Conservation (phyloP, 305 asterid species). For the Striga hermonthica region DNA sequence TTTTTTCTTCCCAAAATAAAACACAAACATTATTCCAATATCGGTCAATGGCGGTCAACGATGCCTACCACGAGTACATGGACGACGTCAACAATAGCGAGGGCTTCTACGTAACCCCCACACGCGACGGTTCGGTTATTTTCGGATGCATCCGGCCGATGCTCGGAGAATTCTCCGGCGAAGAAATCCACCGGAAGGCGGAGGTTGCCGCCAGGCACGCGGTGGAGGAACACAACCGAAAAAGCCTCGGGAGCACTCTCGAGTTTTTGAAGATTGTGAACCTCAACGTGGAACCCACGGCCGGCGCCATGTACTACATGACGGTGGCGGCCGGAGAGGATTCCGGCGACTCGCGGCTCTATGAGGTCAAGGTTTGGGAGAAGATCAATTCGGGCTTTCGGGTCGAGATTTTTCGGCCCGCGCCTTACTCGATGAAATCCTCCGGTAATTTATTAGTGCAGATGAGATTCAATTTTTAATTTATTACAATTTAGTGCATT, state of each 20-base stretch:
- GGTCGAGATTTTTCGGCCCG: conserved; percentile 34
- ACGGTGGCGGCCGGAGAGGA: conserved; percentile 30
- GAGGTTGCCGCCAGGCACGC: conserved; percentile 40
- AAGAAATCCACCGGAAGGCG: conserved; percentile 29
- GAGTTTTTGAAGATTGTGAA: conserved; percentile 30
- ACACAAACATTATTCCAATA: too few relatives aligned
- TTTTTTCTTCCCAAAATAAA: too few relatives aligned
- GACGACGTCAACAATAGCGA: conserved; percentile 41
- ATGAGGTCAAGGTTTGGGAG: conserved; percentile 44
- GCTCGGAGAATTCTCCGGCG: conserved; percentile 16
- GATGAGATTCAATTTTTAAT: too few relatives aligned
- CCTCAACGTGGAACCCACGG: conserved; percentile 44
- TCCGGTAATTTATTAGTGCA: conserved; percentile 30
- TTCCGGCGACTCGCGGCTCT: conserved; percentile 30
- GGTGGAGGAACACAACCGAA: conserved; percentile 39
- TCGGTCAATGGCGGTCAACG: too few relatives aligned
- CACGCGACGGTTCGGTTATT: conserved; percentile 28
- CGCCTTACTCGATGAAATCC: conserved; percentile 33
- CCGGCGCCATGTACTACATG: conserved; percentile 44
- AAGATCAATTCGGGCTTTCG: conserved; percentile 32
- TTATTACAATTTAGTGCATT: too few relatives aligned
- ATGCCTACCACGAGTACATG: conserved; percentile 30
- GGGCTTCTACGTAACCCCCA: conserved; percentile 44
- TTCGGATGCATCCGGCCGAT: conserved; percentile 30
- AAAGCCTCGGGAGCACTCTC: background rate